Evolutionary conservation across 2,329 filamentous ascomycete genomes (phyloP).

Genomic region (Colletotrichum filicis): DNA sequence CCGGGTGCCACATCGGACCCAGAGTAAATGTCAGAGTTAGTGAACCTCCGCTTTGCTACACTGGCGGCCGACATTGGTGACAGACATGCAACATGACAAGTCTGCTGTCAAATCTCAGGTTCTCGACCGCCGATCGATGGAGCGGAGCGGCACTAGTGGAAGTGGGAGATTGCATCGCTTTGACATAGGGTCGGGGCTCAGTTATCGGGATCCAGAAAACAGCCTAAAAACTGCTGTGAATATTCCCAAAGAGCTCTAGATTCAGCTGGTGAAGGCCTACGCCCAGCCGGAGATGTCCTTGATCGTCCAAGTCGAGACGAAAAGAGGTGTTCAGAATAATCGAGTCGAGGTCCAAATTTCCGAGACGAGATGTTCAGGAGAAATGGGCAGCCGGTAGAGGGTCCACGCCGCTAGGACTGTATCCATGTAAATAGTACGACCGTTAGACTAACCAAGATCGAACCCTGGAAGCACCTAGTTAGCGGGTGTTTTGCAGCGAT

Average conservation of each 20-base stretch:
- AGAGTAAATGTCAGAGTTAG: slow-evolving; percentile 3
- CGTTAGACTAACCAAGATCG: too few species aligned
- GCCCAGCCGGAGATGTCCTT: not conserved
- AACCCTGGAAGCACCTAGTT: not conserved
- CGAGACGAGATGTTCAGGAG: not conserved
- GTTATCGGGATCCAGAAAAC: not conserved
- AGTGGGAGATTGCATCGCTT: slow-evolving; percentile 8
- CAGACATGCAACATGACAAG: not conserved
- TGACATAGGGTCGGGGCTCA: not conserved
- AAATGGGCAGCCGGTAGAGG: not conserved
- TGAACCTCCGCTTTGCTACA: not conserved
- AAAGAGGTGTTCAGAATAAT: not conserved
- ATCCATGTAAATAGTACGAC: not conserved
- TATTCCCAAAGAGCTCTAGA: not conserved
- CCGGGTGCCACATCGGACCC: not conserved
- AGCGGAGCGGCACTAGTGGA: not conserved
- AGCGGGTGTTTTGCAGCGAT: not conserved
- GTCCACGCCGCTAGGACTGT: not conserved
- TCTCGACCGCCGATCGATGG: slow-evolving; percentile 15
- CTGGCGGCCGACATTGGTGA: not conserved
- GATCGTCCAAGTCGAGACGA: not conserved
- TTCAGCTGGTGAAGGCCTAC: not conserved
- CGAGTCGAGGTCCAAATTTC: not conserved
- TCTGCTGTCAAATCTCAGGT: not conserved
- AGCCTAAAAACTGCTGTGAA: not conserved